Evolutionary conservation across 148 eudicot species (phyloP), one percentile per base, ranked within the genome.

Genomic region (Pouteria glomerata): DNA sequence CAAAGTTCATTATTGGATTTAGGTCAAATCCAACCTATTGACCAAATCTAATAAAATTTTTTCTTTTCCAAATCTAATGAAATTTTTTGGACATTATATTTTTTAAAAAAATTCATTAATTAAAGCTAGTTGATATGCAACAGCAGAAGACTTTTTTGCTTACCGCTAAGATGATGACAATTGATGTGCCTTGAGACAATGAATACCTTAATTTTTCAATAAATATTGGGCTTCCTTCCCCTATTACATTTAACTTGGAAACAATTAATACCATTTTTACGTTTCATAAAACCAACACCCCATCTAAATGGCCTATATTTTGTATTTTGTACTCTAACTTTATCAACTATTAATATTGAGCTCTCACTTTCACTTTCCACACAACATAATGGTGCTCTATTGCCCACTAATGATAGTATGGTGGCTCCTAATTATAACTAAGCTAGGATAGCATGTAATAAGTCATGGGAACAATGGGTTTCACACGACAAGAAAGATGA

Each of bases 401-500:
- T 64, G 62, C 71, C 69, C 33, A 44, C 69, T 14, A 73, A 48
- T 60, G 45, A 68, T 41, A 72, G 42, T 63, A 42, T 60, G 50
- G 80, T 79, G 29, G 60, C 77, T 70, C 59, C 75, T 62, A 72
- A 70, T 66, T 80, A 73, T 70, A 69, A 82, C 61, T 73, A 63
- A 68, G 68, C 82, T 27, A 76, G 76, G 52, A 71, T 78, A 37
- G 76, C 90, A 14, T 76, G 63, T 75, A 85, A 82, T 68, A 82
- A 82, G 68, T 79, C 82, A 62, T 44, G 76, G 34, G 82, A 74
- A 14, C 81, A 83, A 73, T 76, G 83, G 79, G 71, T 84, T 26
- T 87, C 98, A 6, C 88, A 74, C 69, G 91, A 84, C 66, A 84
- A 84, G 62, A 95, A 85, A 74, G 96, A 91, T 39, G 89, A 91